A percentile compares a stretch with the other conserved stretches of the same genome.
These are phyloP conservation scores for Tetradesmus obliquus DNA, from an alignment of 139 green algal genomes.

Conservation along the genomic window DNA sequence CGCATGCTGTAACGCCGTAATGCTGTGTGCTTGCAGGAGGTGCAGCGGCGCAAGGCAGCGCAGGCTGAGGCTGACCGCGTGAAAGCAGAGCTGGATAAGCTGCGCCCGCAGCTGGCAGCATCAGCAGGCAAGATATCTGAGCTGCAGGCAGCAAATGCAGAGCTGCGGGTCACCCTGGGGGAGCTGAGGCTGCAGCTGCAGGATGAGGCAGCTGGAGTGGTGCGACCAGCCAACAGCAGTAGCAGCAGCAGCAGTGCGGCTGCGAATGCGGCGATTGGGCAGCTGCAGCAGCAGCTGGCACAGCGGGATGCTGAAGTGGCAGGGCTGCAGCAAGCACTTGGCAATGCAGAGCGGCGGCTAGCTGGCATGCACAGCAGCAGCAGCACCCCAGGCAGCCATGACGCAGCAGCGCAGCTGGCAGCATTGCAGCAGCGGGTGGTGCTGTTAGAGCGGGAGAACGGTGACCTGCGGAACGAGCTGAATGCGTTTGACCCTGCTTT, in stretches of 20 bases:
- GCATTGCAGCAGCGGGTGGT: constrained; percentile 57
- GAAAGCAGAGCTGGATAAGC: constrained; percentile 56
- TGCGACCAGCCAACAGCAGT: background rate
- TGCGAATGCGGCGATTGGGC: background rate
- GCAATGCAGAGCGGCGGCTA: constrained; percentile 48
- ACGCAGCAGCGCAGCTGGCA: constrained; percentile 31
- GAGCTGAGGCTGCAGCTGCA: constrained; percentile 42
- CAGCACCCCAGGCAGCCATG: constrained; percentile 10
- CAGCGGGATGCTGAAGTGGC: constrained; percentile 48
- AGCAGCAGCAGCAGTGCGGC: background rate
- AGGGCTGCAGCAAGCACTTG: constrained; percentile 60
- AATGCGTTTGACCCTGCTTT: constrained; percentile 83
- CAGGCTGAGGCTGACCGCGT: constrained; percentile 51
- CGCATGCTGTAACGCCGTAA: background rate
- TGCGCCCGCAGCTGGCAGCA: constrained; percentile 54
- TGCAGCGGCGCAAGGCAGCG: constrained; percentile 59
- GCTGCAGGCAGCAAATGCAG: constrained; percentile 60
- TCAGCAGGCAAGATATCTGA: constrained; percentile 54
- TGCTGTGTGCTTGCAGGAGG: constrained; percentile 39
- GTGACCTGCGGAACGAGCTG: constrained; percentile 77
- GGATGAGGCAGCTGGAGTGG: background rate
- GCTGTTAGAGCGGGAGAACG: constrained; percentile 76
- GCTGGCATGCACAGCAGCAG: background rate
- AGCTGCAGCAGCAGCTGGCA: constrained; percentile 50
- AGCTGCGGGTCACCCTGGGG: constrained; percentile 48